Conservation (phyloP, 176 grass and related monocot genomes). For the Ampelocalamus luodianensis region DNA sequence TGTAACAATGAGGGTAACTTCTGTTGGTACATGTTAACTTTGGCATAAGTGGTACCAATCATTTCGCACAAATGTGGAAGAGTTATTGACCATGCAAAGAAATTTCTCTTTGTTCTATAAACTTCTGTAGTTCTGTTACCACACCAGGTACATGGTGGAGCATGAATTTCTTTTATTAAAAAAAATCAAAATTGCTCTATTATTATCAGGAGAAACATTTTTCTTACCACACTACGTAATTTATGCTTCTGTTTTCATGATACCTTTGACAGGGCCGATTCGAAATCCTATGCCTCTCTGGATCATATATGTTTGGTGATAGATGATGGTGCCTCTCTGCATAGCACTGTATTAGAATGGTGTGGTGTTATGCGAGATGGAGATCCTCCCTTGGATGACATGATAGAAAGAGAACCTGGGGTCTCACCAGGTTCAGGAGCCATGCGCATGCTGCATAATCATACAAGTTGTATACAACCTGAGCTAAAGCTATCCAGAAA, state of each 20-base stretch:
- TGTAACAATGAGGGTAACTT: background rate
- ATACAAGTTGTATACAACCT: too few relatives aligned
- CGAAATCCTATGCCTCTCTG: conserved; percentile 74
- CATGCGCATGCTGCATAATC: too few relatives aligned
- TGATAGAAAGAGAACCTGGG: too few relatives aligned
- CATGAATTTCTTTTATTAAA: too few relatives aligned
- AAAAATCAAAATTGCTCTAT: too few relatives aligned
- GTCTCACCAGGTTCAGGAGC: too few relatives aligned
- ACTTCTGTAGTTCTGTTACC: background rate
- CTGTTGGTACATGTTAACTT: background rate
- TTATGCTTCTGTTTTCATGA: background rate
- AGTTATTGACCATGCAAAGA: background rate
- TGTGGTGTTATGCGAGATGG: too few relatives aligned
- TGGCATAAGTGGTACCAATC: background rate
- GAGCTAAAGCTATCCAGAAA: too few relatives aligned
- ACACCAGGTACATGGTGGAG: background rate
- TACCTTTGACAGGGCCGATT: conserved; percentile 67
- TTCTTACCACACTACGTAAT: background rate
- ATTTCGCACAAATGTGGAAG: background rate
- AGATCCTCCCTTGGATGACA: too few relatives aligned
- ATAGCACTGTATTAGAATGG: conserved; percentile 10
- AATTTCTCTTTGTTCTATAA: background rate
- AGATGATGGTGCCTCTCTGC: conserved; percentile 62
- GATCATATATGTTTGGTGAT: conserved; percentile 74
- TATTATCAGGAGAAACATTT: background rate